phyloP scores from a whole-genome alignment of 1,139 yeast species.

The Arxiozyma telluris region DNA sequence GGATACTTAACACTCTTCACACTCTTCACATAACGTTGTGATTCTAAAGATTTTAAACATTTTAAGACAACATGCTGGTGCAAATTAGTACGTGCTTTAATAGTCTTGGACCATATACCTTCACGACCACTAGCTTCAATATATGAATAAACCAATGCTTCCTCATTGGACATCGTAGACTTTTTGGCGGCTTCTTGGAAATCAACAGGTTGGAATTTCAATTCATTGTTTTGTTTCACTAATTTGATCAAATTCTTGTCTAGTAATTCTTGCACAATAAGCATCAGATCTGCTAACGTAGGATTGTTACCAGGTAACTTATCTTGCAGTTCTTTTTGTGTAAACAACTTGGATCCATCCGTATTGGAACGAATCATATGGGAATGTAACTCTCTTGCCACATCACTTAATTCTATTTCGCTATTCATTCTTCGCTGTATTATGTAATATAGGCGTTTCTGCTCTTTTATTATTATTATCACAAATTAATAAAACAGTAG shows the following conservation, averaged over 20 bases:
- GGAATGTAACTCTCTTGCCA: conserved; percentile 48
- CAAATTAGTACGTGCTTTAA: conserved; percentile 80
- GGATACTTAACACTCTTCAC: conserved; percentile 91
- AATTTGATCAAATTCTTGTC: conserved; percentile 60
- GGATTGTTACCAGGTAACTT: conserved; percentile 31
- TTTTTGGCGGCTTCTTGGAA: conserved; percentile 61
- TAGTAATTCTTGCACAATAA: conserved; percentile 55
- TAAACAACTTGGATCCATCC: conserved; percentile 38
- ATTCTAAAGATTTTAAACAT: conserved; percentile 75
- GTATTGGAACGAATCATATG: conserved; percentile 41
- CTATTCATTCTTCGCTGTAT: neutral
- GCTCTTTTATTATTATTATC: neutral
- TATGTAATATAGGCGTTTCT: neutral
- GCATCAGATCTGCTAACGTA: conserved; percentile 42
- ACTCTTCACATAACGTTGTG: conserved; percentile 76
- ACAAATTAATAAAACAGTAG: neutral
- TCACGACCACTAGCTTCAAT: conserved; percentile 92
- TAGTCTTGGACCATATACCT: conserved; percentile 93
- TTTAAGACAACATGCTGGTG: conserved; percentile 88
- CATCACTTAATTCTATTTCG: conserved; percentile 33
- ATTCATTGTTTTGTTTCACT: conserved; percentile 52
- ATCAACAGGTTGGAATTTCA: conserved; percentile 66
- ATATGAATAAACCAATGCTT: conserved; percentile 81
- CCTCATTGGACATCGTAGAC: conserved; percentile 73
- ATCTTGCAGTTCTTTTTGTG: conserved; percentile 51